Percentiles rank a stretch among this genome's conserved stretches.
phyloP scores from a whole-genome alignment of 495 filamentous ascomycete species.

The Daldinia concentrica region DNA sequence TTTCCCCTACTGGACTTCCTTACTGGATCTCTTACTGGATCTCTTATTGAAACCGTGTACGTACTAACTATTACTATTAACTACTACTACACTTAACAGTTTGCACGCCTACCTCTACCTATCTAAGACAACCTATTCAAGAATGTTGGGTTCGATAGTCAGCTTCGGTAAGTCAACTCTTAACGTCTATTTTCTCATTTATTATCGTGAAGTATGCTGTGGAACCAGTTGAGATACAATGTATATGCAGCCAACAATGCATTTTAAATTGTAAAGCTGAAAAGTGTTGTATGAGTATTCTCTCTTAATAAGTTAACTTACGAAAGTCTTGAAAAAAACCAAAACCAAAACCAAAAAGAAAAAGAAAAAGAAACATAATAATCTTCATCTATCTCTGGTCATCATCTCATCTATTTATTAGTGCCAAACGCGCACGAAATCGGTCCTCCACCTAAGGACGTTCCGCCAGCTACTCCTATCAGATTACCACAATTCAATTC shows the following conservation, averaged over 20 bases:
- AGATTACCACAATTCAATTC: conserved; percentile 58
- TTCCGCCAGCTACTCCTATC: conserved; percentile 63
- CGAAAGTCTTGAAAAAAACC: neutral
- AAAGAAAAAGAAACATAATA: neutral
- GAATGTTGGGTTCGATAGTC: conserved; percentile 33
- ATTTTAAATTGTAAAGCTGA: conserved; percentile 2
- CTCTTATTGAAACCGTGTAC: neutral
- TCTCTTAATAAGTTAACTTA: neutral
- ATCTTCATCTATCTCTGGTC: conserved; percentile 2
- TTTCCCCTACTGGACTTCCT: neutral
- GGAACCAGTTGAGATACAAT: neutral
- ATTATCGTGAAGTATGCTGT: neutral
- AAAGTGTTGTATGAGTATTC: neutral
- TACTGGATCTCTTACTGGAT: too few relatives aligned
- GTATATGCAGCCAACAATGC: neutral
- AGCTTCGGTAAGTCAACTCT: conserved; percentile 31
- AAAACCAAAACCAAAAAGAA: too few relatives aligned
- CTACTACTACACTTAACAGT: neutral
- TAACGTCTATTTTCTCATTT: conserved; percentile 4
- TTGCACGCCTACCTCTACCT: conserved; percentile 1
- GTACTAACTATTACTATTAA: too few relatives aligned
- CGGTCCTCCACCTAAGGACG: conserved; percentile 54
- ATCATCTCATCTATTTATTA: conserved; percentile 46
- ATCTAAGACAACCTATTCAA: conserved; percentile 1
- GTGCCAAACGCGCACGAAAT: conserved; percentile 42